Evolutionary conservation across 345 rosid genomes (phyloP).

Genomic region (Clausena lansium): DNA sequence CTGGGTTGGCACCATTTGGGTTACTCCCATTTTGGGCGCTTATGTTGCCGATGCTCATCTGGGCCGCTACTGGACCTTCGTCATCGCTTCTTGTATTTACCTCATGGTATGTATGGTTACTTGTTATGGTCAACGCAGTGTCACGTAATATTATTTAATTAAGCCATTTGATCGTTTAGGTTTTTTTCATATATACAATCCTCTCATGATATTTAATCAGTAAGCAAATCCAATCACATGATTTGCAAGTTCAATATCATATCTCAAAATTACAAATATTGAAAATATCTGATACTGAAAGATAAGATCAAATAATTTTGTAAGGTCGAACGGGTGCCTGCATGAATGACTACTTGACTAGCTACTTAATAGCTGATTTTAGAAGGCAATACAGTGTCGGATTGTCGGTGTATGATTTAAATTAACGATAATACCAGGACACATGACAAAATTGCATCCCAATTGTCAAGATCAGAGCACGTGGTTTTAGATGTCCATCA

Average conservation of each 20-base stretch:
- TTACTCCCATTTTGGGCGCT: constrained; percentile 84
- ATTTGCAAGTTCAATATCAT: background rate
- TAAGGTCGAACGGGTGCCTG: background rate
- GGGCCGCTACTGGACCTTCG: constrained; percentile 84
- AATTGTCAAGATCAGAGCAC: background rate
- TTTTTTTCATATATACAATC: too few relatives aligned
- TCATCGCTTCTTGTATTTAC: constrained; percentile 51
- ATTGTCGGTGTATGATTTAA: background rate
- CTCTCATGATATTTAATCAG: background rate
- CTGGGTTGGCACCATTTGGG: constrained; percentile 87
- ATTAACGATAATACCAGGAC: background rate
- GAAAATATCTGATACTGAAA: background rate
- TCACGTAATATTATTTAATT: too few relatives aligned
- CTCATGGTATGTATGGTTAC: constrained; percentile 38
- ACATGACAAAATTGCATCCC: background rate
- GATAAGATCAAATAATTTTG: background rate
- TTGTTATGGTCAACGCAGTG: too few relatives aligned
- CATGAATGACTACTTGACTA: background rate
- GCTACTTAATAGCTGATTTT: background rate
- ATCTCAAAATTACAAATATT: background rate
- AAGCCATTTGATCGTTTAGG: too few relatives aligned
- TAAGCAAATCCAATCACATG: background rate
- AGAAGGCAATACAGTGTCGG: background rate
- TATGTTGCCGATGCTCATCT: constrained; percentile 84
- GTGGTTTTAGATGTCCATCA: background rate